Evolutionary conservation across 2,329 filamentous ascomycete genomes (phyloP).

Genomic region (Cladosporium sp.): DNA sequence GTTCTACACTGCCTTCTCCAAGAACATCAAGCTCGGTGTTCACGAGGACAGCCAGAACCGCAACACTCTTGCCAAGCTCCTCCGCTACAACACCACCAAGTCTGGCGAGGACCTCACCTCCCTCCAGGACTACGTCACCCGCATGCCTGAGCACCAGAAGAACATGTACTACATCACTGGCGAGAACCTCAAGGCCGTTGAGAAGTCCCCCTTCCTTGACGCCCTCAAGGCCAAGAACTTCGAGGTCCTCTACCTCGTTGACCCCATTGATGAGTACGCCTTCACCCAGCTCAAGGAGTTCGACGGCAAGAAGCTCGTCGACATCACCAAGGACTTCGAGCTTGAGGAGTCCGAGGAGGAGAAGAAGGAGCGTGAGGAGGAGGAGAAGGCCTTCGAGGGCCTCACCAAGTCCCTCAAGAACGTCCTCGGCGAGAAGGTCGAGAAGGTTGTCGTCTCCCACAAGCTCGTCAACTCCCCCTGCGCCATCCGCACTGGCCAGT

Average conservation of each 20-base stretch:
- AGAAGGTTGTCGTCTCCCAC: conserved; percentile 99
- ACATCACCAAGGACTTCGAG: conserved; percentile 99
- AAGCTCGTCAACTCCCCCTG: conserved; percentile 93
- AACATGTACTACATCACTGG: conserved; percentile 99
- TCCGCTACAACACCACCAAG: conserved; percentile 99
- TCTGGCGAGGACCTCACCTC: conserved; percentile 96
- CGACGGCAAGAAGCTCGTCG: conserved; percentile 99
- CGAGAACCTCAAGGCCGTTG: conserved; percentile 97
- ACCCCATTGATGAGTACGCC: conserved; percentile 99
- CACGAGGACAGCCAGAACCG: conserved; percentile 99
- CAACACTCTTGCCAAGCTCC: conserved; percentile 85
- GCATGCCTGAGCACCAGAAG: conserved; percentile 99
- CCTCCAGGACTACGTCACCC: conserved; percentile 93
- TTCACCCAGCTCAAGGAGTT: conserved; percentile 99
- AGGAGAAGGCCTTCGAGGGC: conserved; percentile 97
- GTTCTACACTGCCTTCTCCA: conserved; percentile 99
- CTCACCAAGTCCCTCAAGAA: conserved; percentile 98
- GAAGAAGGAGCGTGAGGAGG: conserved; percentile 89
- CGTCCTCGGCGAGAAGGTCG: conserved; percentile 97
- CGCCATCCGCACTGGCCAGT: conserved; percentile 98
- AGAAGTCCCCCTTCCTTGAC: conserved; percentile 98
- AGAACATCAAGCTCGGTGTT: conserved; percentile 99
- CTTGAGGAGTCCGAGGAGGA: conserved; percentile 99
- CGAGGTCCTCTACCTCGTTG: conserved; percentile 97
- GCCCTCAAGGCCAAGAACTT: conserved; percentile 98